Conservation (phyloP, 331 rosid species). For the Malus hybrid region DNA sequence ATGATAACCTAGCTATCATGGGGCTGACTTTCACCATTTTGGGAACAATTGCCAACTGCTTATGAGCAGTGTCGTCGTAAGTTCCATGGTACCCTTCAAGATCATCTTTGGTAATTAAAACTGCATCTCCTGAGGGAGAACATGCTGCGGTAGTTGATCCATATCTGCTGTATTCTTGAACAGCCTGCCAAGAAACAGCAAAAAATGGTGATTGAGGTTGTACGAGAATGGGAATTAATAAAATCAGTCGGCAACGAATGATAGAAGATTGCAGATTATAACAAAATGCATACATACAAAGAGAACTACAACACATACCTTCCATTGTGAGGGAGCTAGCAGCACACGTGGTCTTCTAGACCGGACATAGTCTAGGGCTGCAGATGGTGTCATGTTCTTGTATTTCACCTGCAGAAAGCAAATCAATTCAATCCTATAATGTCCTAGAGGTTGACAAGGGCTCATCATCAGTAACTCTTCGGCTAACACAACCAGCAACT, state of each 20-base stretch:
- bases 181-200: constrained; percentile 54
- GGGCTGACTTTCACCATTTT: constrained; percentile 51
- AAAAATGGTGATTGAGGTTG: constrained; percentile 5
- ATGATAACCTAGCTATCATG: constrained; percentile 80
- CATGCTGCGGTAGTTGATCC: constrained; percentile 24
- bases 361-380: constrained; percentile 81
- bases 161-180: constrained; percentile 55
- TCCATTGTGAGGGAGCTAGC: constrained; percentile 92
- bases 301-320: constrained; percentile 31
- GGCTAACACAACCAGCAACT: not conserved
- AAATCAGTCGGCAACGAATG: not conserved
- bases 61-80: constrained; percentile 23
- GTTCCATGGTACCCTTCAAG: constrained; percentile 83
- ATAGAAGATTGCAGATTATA: not conserved
- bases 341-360: constrained; percentile 87
- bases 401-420: constrained; percentile 53
- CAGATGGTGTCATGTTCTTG: constrained; percentile 78
- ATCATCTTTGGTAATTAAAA: constrained; percentile 82
- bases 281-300: not conserved
- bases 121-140: constrained; percentile 84
- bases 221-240: not conserved
- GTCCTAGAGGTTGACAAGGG: not conserved
- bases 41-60: constrained; percentile 55
- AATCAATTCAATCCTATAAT: constrained; percentile 9
- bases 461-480: constrained; percentile 1